These are phyloP conservation scores for Termitomyces sp. DNA, from an alignment of 1,284 basidiomycete species.

Conservation along the genomic window DNA sequence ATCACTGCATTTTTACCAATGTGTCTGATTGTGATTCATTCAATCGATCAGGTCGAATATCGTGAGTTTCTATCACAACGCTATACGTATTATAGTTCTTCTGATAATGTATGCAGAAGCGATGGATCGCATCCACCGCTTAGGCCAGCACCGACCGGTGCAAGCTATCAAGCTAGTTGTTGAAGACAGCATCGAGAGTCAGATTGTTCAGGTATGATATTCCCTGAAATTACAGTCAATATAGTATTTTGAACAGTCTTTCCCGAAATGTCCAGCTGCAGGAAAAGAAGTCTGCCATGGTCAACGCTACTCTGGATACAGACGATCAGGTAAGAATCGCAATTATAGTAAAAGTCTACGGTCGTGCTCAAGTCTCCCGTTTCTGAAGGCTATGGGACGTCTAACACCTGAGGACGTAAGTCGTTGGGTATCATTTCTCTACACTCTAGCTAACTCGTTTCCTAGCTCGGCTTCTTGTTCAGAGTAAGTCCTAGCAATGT, in stretches of 20 bases:
- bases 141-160: conserved; percentile 90
- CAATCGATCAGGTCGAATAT: conserved; percentile 65
- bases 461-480: conserved; percentile 16
- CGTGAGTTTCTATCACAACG: conserved; percentile 40
- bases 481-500: conserved; percentile 5
- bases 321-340: conserved; percentile 60
- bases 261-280: conserved; percentile 59
- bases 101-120: conserved; percentile 57
- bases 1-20: conserved; percentile 1
- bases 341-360: neutral
- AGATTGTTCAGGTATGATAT: conserved; percentile 67
- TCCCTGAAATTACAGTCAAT: conserved; percentile 8
- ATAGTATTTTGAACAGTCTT: neutral
- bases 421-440: conserved; percentile 18
- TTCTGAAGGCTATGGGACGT: conserved; percentile 74
- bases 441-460: conserved; percentile 1
- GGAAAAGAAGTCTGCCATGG: conserved; percentile 89
- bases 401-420: conserved; percentile 85
- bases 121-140: conserved; percentile 93
- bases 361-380: conserved; percentile 19
- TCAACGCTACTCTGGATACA: conserved; percentile 72
- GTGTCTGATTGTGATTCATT: conserved; percentile 14
- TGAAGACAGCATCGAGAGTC: conserved; percentile 94
- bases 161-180: conserved; percentile 92
- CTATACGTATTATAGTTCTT: neutral